Conservation (phyloP, 1,139 yeast species). For the Zygotorulaspora mrakii region DNA sequence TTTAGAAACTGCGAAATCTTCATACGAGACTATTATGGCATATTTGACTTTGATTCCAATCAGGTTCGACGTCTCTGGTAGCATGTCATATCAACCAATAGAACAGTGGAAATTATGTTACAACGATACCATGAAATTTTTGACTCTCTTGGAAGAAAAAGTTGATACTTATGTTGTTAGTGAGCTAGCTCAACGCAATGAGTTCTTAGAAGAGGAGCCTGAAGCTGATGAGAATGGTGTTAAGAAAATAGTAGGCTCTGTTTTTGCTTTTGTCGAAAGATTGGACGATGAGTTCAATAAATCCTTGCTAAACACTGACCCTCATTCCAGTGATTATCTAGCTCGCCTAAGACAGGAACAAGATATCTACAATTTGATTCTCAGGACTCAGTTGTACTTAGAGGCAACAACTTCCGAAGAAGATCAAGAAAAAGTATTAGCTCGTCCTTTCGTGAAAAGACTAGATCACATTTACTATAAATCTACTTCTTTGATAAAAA, state of each 20-base stretch:
- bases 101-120: constrained; percentile 78
- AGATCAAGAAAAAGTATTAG: constrained; percentile 56
- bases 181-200: constrained; percentile 74
- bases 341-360: constrained; percentile 88
- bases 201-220: constrained; percentile 78
- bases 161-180: constrained; percentile 59
- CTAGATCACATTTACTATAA: constrained; percentile 92
- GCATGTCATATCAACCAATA: constrained; percentile 69
- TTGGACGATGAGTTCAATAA: constrained; percentile 91
- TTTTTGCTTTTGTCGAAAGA: constrained; percentile 84
- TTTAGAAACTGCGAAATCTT: constrained; percentile 47
- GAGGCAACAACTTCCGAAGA: constrained; percentile 58
- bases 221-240: constrained; percentile 62
- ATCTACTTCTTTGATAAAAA: constrained; percentile 68
- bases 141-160: constrained; percentile 65
- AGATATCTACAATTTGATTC: constrained; percentile 65
- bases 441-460: constrained; percentile 79
- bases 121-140: constrained; percentile 57
- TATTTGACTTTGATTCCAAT: constrained; percentile 81
- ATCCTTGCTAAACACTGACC: constrained; percentile 84
- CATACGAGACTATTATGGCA: constrained; percentile 76
- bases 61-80: constrained; percentile 75
- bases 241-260: constrained; percentile 74
- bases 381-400: constrained; percentile 81
- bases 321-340: constrained; percentile 91